A percentile compares a stretch with the other conserved stretches of the same genome.
Evolutionary conservation across 257 asterid genomes (phyloP).

Genomic region (Nicotiana otophora): DNA sequence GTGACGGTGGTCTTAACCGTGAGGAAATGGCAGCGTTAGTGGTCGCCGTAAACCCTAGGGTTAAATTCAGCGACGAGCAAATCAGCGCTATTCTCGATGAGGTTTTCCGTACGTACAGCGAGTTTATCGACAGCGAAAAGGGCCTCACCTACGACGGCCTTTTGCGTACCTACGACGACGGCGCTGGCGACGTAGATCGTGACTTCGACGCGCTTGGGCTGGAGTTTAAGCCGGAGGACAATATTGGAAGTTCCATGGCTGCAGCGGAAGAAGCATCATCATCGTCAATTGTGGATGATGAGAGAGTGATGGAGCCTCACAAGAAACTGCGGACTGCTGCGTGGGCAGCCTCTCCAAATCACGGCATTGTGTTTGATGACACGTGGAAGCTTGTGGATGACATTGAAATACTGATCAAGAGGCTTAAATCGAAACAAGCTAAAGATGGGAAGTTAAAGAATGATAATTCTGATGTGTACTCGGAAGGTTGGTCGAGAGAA

Average conservation of each 20-base stretch:
- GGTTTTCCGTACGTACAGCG: conserved; percentile 83
- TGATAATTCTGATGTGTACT: conserved; percentile 69
- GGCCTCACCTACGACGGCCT: conserved; percentile 90
- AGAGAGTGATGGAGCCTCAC: conserved; percentile 77
- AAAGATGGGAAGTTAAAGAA: conserved; percentile 81
- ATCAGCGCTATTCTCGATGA: conserved; percentile 86
- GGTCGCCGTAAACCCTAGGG: conserved; percentile 88
- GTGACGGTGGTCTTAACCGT: conserved; percentile 83
- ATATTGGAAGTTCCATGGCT: conserved; percentile 37
- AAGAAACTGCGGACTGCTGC: conserved; percentile 91
- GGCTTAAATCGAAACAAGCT: conserved; percentile 53
- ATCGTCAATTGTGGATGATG: conserved; percentile 62
- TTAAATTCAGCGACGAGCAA: conserved; percentile 92
- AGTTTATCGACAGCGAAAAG: conserved; percentile 72
- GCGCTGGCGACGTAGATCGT: conserved; percentile 97
- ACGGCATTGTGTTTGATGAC: conserved; percentile 89
- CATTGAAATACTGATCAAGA: conserved; percentile 64
- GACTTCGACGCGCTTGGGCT: conserved; percentile 95
- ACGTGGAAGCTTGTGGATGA: conserved; percentile 95
- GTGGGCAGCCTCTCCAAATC: conserved; percentile 96
- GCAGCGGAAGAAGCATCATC: conserved; percentile 75
- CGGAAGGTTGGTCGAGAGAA: conserved; percentile 98
- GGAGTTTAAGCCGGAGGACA: conserved; percentile 52
- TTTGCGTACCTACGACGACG: conserved; percentile 92
- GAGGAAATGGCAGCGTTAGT: conserved; percentile 92